A percentile compares a stretch with the other conserved stretches of the same genome.
These are phyloP conservation scores for Ceratobasidium sp. DNA, from an alignment of 1,284 basidiomycete species.

Conservation along the genomic window DNA sequence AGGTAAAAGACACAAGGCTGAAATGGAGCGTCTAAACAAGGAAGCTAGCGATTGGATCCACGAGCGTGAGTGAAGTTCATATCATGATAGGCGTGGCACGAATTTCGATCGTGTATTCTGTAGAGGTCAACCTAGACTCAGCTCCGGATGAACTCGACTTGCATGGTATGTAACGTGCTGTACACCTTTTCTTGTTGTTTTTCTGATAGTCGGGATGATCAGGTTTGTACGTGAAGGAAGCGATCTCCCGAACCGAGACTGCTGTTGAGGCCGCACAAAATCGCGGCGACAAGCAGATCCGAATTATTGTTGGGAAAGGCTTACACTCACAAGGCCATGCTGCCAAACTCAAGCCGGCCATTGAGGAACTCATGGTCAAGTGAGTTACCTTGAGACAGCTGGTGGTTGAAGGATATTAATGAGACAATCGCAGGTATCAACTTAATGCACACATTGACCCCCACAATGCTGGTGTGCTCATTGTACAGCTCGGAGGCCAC, in stretches of 20 bases:
- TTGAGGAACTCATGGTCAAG: constrained; percentile 85
- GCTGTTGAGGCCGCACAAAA: constrained; percentile 72
- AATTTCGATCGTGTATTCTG: not conserved
- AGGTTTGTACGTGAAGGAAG: constrained; percentile 92
- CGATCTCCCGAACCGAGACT: constrained; percentile 70
- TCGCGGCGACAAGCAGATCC: constrained; percentile 70
- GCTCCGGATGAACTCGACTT: constrained; percentile 78
- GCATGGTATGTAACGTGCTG: constrained; percentile 40
- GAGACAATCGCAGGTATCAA: constrained; percentile 59
- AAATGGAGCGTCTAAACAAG: constrained; percentile 81
- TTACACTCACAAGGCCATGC: constrained; percentile 81
- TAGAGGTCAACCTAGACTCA: not conserved
- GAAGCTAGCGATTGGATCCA: constrained; percentile 92
- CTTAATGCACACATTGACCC: constrained; percentile 80
- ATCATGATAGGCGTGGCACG: constrained; percentile 6
- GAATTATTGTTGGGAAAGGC: constrained; percentile 83
- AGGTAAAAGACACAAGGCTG: constrained; percentile 79
- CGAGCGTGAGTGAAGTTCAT: constrained; percentile 56
- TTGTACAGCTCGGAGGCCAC: constrained; percentile 72
- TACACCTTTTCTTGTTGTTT: not conserved
- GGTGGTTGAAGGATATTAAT: too few species aligned
- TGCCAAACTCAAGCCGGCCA: constrained; percentile 91
- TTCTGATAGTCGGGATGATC: constrained; percentile 47
- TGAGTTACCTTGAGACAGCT: constrained; percentile 49
- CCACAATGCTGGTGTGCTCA: constrained; percentile 81